Percentiles rank a stretch among this genome's conserved stretches.
Conservation (phyloP, 345 rosid genomes). For the Eucalyptus regnans region DNA sequence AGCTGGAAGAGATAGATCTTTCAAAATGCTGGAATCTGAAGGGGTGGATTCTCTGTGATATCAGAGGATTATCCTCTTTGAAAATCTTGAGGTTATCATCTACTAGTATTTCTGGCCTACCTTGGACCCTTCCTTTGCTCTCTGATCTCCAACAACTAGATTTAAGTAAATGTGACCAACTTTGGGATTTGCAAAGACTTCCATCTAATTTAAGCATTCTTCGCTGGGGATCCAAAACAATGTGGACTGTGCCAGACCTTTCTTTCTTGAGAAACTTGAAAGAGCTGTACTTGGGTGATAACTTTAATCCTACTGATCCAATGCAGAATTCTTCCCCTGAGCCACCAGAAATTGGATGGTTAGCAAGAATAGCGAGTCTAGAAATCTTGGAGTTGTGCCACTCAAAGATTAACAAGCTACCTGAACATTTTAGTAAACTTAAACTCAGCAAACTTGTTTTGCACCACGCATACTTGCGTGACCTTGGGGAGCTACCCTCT, state of each 20-base stretch:
- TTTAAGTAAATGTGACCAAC: not conserved
- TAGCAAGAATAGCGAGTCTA: not conserved
- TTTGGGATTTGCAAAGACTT: too few relatives aligned
- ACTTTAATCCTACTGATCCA: not conserved
- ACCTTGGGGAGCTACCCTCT: not conserved
- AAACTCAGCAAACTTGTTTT: not conserved
- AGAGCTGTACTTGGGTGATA: not conserved
- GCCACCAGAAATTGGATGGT: not conserved
- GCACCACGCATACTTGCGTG: fast-evolving
- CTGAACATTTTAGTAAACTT: not conserved
- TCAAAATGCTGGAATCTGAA: not conserved
- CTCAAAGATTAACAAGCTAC: not conserved
- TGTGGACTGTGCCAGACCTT: not conserved
- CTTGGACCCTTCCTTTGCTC: fast-evolving
- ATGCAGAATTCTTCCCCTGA: not conserved
- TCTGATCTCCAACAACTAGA: not conserved
- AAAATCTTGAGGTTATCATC: not conserved
- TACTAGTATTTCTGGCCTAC: not conserved
- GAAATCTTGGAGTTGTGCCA: not conserved
- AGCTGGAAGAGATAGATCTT: not conserved
- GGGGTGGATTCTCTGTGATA: not conserved
- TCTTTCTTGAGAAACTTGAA: not conserved
- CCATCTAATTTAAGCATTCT: too few relatives aligned
- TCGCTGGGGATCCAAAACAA: not conserved
- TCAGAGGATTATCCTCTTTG: not conserved